Evolutionary conservation across 306 rosid genomes (phyloP).

Genomic region (Macrotyloma uniflorum): DNA sequence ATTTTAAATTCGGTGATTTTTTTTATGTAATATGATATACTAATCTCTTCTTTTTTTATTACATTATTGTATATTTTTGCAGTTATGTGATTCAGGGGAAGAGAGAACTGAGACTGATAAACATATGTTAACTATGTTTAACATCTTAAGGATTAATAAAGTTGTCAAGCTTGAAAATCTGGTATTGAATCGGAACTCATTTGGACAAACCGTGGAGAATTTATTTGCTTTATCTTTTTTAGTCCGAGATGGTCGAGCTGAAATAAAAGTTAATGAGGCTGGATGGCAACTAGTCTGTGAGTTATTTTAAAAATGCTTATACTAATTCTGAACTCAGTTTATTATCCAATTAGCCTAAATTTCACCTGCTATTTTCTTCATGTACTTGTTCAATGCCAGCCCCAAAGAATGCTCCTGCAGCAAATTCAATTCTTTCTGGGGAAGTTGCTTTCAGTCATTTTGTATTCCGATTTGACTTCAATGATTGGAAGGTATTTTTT

Average conservation of each 20-base stretch:
- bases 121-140: slow-evolving; percentile 55
- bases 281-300: slow-evolving; percentile 55
- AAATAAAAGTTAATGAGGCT: slow-evolving; percentile 47
- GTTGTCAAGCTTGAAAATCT: slow-evolving; percentile 51
- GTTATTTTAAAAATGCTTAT: slow-evolving; percentile 33
- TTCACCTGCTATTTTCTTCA: neutral
- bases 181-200: slow-evolving; percentile 58
- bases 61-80: slow-evolving; percentile 16
- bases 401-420: slow-evolving; percentile 61
- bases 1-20: neutral
- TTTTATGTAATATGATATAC: neutral
- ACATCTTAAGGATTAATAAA: slow-evolving; percentile 48
- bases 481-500: slow-evolving; percentile 57
- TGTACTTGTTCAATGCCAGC: slow-evolving; percentile 38
- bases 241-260: slow-evolving; percentile 62
- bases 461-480: slow-evolving; percentile 56
- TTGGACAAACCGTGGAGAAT: slow-evolving; percentile 61
- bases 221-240: slow-evolving; percentile 56
- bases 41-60: neutral
- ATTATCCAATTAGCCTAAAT: neutral
- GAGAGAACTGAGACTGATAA: slow-evolving; percentile 45
- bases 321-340: neutral
- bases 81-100: slow-evolving; percentile 42
- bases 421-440: slow-evolving; percentile 39
- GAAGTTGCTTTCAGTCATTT: slow-evolving; percentile 52